Base-by-base conservation (phyloP, 306 rosid species). In the Quercus ilex region DNA sequence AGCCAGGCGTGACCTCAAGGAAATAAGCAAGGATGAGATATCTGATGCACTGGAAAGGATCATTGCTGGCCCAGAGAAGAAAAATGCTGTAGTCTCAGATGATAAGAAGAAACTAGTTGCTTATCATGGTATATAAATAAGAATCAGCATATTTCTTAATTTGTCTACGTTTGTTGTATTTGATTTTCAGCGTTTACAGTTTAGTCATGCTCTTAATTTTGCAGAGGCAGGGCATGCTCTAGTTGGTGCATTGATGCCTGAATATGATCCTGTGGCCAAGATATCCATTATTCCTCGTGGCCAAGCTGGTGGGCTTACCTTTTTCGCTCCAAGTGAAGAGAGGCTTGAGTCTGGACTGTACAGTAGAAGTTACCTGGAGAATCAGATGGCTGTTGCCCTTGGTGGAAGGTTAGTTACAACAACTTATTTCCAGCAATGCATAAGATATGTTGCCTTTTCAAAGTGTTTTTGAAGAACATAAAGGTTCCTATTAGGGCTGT, bases 21-120 rank as follows among this genome's bases (percentile, higher is more conserved):
- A 95, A 88, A 95, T 95, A 59, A 95, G 99, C 74, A 95, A 95
- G 82, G 99, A 95, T 81, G 99, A 95, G 88, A 95, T 95, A 78
- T 86, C 99, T 5, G 99, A 95, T 82, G 99, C 99, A 3, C 94
- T 95, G 79, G 99, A 95, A 71, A 85, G 98, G 82, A 95, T 95
- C 71, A 95, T 95, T 67, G 99, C 99, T 14, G 99, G 99, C 71
- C 99, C 99, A 19, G 99, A 95, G 85, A 95, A 95, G 98, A 93
- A 93, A 84, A 95, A 95, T 55, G 99, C 98, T 11, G 99, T 95
- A 1, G 98, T 95, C 70, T 95, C 99, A 0, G 99, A 95, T 0
- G 99, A 95, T 49, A 95, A 95, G 92, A 95, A 95, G 91, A 95
- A 90, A 90, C 69, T 95, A 76, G 99, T 95, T 38, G 99, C 93